A percentile compares a stretch with the other conserved stretches of the same genome.
Conservation (phyloP, 2,329 filamentous ascomycete species). For the Diplocarpon mali region DNA sequence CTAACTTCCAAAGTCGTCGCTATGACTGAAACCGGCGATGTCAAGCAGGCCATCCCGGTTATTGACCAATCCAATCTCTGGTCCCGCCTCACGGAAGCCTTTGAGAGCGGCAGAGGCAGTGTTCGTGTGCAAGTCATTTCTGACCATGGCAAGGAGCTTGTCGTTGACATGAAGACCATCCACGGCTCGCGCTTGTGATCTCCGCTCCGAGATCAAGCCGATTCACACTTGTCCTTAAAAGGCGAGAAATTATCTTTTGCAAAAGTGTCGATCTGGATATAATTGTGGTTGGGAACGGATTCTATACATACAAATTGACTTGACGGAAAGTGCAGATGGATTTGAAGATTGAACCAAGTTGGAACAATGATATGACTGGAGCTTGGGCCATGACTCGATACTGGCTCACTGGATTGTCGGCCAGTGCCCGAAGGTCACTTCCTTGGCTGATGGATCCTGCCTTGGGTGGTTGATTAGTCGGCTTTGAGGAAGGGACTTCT, state of each 20-base stretch:
- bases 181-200: slow-evolving; percentile 58
- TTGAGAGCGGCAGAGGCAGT: slow-evolving; percentile 84
- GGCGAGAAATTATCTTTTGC: slow-evolving; percentile 13
- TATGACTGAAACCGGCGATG: slow-evolving; percentile 96
- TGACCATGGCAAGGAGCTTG: slow-evolving; percentile 86
- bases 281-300: background rate
- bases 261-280: slow-evolving; percentile 7
- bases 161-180: slow-evolving; percentile 97
- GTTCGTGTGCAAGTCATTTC: slow-evolving; percentile 93
- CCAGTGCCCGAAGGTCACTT: slow-evolving; percentile 3
- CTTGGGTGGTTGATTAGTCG: slow-evolving; percentile 10
- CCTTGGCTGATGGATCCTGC: slow-evolving; percentile 13
- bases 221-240: slow-evolving; percentile 5
- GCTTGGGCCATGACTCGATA: slow-evolving; percentile 1
- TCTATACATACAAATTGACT: too few relatives aligned
- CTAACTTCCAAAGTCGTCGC: slow-evolving; percentile 53
- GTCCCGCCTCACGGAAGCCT: slow-evolving; percentile 68
- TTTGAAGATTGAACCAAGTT: slow-evolving; percentile 9
- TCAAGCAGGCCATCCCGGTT: slow-evolving; percentile 91
- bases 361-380: slow-evolving; percentile 14
- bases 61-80: slow-evolving; percentile 91
- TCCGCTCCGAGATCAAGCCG: background rate
- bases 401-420: background rate
- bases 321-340: too few relatives aligned
- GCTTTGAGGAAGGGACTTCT: slow-evolving; percentile 12